Evolutionary conservation across 1,139 yeast genomes (phyloP).

Genomic region (Saccharomyces hybrid): DNA sequence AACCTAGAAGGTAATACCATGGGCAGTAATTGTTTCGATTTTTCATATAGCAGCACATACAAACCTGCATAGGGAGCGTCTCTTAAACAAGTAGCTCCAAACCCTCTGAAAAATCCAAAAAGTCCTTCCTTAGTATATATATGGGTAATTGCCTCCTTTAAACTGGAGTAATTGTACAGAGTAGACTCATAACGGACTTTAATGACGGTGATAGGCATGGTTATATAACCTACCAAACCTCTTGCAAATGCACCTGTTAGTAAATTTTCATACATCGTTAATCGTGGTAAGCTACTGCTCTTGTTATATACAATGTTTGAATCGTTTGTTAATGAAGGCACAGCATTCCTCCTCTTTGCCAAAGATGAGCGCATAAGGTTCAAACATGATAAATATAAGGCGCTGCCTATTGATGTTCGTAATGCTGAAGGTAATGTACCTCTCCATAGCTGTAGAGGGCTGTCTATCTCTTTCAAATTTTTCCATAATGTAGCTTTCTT

Average conservation of each 20-base stretch:
- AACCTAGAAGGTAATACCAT: slow-evolving; percentile 22
- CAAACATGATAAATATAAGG: slow-evolving; percentile 68
- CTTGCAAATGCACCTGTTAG: slow-evolving; percentile 73
- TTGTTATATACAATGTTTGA: slow-evolving; percentile 5
- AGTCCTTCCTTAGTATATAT: slow-evolving; percentile 49
- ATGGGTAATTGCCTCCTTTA: slow-evolving; percentile 53
- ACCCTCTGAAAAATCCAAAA: slow-evolving; percentile 76
- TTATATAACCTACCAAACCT: slow-evolving; percentile 72
- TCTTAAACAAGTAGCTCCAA: slow-evolving; percentile 76
- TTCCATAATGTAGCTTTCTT: slow-evolving; percentile 37
- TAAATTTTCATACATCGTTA: slow-evolving; percentile 64
- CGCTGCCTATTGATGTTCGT: slow-evolving; percentile 87
- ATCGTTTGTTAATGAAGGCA: neutral
- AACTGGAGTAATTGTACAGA: slow-evolving; percentile 58
- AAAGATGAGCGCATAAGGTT: slow-evolving; percentile 53
- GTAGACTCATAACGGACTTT: slow-evolving; percentile 85
- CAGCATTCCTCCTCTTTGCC: slow-evolving; percentile 31
- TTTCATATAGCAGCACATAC: slow-evolving; percentile 78
- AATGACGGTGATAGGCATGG: slow-evolving; percentile 98
- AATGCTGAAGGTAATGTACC: slow-evolving; percentile 89
- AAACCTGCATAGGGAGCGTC: slow-evolving; percentile 97
- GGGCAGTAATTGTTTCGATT: slow-evolving; percentile 48
- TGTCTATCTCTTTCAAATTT: slow-evolving; percentile 43
- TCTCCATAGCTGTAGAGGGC: slow-evolving; percentile 66
- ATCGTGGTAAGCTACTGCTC: slow-evolving; percentile 51